These are phyloP conservation scores for Areca catechu DNA, from an alignment of 176 grass and related monocot genomes.

Conservation along the genomic window DNA sequence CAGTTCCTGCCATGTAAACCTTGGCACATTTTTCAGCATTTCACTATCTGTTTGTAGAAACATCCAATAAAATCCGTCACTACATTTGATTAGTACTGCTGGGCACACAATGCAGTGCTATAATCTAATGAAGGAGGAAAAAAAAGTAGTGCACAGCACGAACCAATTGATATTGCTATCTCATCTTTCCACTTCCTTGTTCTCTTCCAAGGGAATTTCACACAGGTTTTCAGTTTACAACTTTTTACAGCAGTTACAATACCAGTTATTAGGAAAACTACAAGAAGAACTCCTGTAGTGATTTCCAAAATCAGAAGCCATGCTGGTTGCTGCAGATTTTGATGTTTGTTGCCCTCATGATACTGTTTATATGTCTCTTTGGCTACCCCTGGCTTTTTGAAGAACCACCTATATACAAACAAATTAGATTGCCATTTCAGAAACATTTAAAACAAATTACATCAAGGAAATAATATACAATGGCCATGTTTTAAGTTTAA, in stretches of 20 bases:
- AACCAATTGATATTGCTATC: slow-evolving; percentile 62
- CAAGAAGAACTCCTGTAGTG: slow-evolving; percentile 60
- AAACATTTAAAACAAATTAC: too few species aligned
- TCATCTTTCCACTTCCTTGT: slow-evolving; percentile 62
- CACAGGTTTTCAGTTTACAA: slow-evolving; percentile 56
- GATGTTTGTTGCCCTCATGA: slow-evolving; percentile 34
- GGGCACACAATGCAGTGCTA: too few species aligned
- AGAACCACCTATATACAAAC: slow-evolving; percentile 32
- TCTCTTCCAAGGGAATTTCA: slow-evolving; percentile 61
- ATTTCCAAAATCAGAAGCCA: slow-evolving; percentile 97
- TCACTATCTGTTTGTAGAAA: slow-evolving; percentile 49
- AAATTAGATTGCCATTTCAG: too few species aligned
- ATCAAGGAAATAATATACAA: too few species aligned
- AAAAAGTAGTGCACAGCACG: not conserved
- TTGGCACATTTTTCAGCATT: slow-evolving; percentile 66
- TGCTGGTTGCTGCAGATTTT: slow-evolving; percentile 44
- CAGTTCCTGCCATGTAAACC: slow-evolving; percentile 69
- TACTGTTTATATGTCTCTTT: slow-evolving; percentile 28
- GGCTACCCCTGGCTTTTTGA: slow-evolving; percentile 33
- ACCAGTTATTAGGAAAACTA: slow-evolving; percentile 58
- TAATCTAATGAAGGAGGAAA: too few species aligned
- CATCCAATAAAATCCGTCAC: too few species aligned
- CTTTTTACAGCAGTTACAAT: slow-evolving; percentile 57
- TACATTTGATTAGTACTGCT: too few species aligned
- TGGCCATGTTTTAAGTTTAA: too few species aligned